Evolutionary conservation across 331 rosid genomes (phyloP).

Genomic region (Cydonia oblonga): DNA sequence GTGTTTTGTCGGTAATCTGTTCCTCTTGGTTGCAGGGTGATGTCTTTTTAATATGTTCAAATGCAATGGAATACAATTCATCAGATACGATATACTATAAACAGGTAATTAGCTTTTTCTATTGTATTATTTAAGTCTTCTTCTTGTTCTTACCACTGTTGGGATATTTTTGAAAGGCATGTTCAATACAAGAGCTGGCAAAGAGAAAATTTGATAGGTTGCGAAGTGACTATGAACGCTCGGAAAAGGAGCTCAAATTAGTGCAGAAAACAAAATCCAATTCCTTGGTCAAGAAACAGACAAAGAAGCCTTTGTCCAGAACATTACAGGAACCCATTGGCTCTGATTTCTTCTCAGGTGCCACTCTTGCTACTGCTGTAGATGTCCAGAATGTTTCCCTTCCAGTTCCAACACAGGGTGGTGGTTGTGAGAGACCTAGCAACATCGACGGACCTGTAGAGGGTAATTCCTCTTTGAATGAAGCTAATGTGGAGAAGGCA

Average conservation of each 20-base stretch:
- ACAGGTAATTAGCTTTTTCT: constrained; percentile 49
- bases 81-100: constrained; percentile 77
- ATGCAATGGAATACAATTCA: constrained; percentile 86
- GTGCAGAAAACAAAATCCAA: constrained; percentile 49
- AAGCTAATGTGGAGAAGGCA: constrained; percentile 52
- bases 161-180: constrained; percentile 48
- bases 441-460: constrained; percentile 49
- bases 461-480: constrained; percentile 49
- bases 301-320: constrained; percentile 46
- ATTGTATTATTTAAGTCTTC: neutral
- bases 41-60: constrained; percentile 66
- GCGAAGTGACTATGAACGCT: constrained; percentile 33
- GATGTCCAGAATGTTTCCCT: constrained; percentile 43
- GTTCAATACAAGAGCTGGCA: constrained; percentile 84
- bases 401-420: constrained; percentile 40
- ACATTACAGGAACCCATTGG: constrained; percentile 66
- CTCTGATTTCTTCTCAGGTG: constrained; percentile 79
- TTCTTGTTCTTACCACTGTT: neutral
- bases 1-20: constrained; percentile 5
- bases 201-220: constrained; percentile 68
- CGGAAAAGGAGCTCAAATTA: constrained; percentile 55
- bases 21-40: constrained; percentile 64
- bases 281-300: constrained; percentile 50
- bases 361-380: constrained; percentile 66
- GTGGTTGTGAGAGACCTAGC: constrained; percentile 48